Percentiles rank a stretch among this genome's conserved stretches.
Evolutionary conservation across 2,329 filamentous ascomycete species (phyloP).

Genomic region (Nothophoma quercina): DNA sequence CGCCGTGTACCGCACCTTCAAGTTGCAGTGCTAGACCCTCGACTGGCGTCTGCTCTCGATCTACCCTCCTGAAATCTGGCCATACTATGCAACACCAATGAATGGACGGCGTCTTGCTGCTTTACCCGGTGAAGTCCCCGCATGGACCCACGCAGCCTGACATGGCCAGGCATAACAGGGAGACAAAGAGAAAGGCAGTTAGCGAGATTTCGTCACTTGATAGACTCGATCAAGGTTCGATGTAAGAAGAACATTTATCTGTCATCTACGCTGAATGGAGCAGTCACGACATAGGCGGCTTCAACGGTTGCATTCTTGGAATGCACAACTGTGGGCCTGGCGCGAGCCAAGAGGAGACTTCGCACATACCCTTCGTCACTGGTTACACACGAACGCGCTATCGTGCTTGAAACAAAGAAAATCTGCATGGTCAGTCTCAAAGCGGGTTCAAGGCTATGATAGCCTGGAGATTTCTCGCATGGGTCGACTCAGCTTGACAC

Average conservation of each 20-base stretch:
- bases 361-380: constrained; percentile 30
- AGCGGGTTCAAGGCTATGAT: constrained; percentile 4
- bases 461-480: constrained; percentile 5
- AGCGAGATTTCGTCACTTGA: not conserved
- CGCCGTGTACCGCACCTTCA: not conserved
- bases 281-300: constrained; percentile 1
- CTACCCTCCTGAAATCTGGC: constrained; percentile 5
- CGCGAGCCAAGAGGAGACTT: constrained; percentile 27
- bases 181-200: not conserved
- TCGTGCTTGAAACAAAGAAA: constrained; percentile 24
- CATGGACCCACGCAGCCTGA: not conserved
- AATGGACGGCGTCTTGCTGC: constrained; percentile 13
- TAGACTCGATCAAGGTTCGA: not conserved
- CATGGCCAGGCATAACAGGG: not conserved
- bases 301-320: constrained; percentile 9
- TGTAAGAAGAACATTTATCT: not conserved
- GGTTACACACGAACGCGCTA: constrained; percentile 28
- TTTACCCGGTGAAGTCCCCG: constrained; percentile 8
- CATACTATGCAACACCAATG: not conserved
- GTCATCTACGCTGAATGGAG: not conserved
- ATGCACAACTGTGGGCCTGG: constrained; percentile 25
- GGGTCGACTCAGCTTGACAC: constrained; percentile 10
- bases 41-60: not conserved
- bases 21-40: not conserved
- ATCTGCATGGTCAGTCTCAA: constrained; percentile 16